Percentiles rank a stretch among this genome's conserved stretches.
These are phyloP conservation scores for Ammopiptanthus mongolicus DNA, from an alignment of 306 rosid genomes.

Conservation along the genomic window DNA sequence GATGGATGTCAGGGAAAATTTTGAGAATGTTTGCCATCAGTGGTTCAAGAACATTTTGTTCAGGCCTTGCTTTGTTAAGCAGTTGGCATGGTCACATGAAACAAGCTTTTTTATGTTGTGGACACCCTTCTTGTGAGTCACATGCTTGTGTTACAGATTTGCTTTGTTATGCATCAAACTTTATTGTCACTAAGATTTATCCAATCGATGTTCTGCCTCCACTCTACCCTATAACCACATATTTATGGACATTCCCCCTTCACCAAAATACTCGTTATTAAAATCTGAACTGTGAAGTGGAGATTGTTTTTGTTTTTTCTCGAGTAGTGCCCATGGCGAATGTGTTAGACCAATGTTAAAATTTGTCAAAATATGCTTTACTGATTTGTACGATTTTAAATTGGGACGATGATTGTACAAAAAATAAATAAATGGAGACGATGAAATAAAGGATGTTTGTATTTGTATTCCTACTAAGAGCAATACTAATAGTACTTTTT, in stretches of 20 bases:
- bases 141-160: conserved; percentile 10
- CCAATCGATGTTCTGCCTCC: background rate
- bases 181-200: background rate
- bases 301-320: background rate
- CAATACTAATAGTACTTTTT: too few species aligned
- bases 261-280: background rate
- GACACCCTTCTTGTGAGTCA: conserved; percentile 12
- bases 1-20: conserved; percentile 41
- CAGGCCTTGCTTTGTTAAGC: conserved; percentile 35
- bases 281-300: background rate
- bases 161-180: background rate
- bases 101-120: conserved; percentile 48
- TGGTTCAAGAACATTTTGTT: conserved; percentile 34
- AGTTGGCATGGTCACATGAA: conserved; percentile 40
- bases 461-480: too few species aligned
- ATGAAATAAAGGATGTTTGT: background rate
- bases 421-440: too few species aligned
- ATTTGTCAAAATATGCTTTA: background rate
- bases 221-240: background rate
- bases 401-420: too few species aligned
- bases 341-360: background rate
- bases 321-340: background rate
- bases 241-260: background rate
- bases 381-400: background rate
- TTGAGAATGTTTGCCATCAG: conserved; percentile 42